These are phyloP conservation scores for Fusarium verticillioides DNA, from an alignment of 2,329 filamentous ascomycete species.

Conservation along the genomic window DNA sequence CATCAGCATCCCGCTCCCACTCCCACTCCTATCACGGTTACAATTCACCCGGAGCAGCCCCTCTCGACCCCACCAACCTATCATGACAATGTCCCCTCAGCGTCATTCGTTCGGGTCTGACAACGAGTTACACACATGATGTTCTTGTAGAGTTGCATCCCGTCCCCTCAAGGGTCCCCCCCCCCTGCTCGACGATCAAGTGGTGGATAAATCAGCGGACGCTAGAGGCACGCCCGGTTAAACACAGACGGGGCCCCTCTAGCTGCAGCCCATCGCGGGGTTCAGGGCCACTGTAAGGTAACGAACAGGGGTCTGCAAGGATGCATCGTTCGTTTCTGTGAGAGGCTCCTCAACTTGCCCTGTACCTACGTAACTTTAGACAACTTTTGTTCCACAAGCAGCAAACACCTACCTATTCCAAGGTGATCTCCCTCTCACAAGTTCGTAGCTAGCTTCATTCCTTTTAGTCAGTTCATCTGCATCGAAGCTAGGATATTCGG, in stretches of 20 bases:
- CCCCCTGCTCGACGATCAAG: slow-evolving; percentile 24
- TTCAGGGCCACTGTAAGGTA: slow-evolving; percentile 5
- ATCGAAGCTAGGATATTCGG: slow-evolving; percentile 40
- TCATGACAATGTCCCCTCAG: slow-evolving; percentile 29
- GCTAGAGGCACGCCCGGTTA: slow-evolving; percentile 33
- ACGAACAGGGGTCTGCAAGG: neutral
- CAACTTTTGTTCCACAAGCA: neutral
- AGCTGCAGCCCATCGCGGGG: slow-evolving; percentile 20
- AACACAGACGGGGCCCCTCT: slow-evolving; percentile 17
- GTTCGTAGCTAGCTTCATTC: neutral
- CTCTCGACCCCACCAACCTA: slow-evolving; percentile 39
- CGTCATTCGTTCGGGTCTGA: slow-evolving; percentile 34
- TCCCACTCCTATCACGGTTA: slow-evolving; percentile 3
- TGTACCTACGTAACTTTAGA: neutral
- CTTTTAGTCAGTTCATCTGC: neutral
- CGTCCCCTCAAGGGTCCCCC: neutral
- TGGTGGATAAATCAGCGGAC: slow-evolving; percentile 26
- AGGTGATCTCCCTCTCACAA: neutral
- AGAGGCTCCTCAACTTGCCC: neutral
- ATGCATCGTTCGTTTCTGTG: neutral
- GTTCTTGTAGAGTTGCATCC: slow-evolving; percentile 22
- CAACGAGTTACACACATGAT: slow-evolving; percentile 3
- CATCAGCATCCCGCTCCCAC: neutral
- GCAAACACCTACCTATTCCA: neutral
- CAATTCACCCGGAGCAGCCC: slow-evolving; percentile 41